Evolutionary conservation across 2,329 filamentous ascomycete species (phyloP), one percentile per base, ranked within the genome.

Genomic region (Penicillium sclerotigenum): DNA sequence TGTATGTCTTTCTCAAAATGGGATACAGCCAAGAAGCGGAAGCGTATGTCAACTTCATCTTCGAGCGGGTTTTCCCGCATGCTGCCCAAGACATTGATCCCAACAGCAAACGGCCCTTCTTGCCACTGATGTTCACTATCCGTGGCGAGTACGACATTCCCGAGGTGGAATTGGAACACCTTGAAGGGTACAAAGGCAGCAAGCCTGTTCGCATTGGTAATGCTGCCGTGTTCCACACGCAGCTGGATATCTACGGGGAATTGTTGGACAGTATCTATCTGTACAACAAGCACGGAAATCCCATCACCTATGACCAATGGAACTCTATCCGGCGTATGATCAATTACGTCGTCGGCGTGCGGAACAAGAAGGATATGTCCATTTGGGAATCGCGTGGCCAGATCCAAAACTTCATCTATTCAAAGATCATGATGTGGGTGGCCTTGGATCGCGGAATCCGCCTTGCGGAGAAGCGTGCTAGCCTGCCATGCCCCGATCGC

Each of bases 101-200:
- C 1, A 82, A 86, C 47, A 83, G 84, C 29, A 84, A 69, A 16
- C 59, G 66, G 3, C 66, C 82, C 0, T 71, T 73, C 52, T 73
- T 92, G 34, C 89, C 89, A 13, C 89, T 92, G 67, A 91, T 92
- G 88, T 91, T 91, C 68, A 89, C 86, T 38, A 91, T 92, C 61
- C 81, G 84, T 24, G 89, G 89, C 45, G 85, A 85, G 42, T 90
- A 87, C 1, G 85, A 90, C 37, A 88, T 91, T 36, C 87, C 88
- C 0, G 88, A 91, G 72, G 66, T 80, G 34, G 87, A 88, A 60
- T 79, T 91, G 6, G 71, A 78, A 50, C 88, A 92, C 63, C 79
- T 92, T 2, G 85, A 89, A 42, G 89, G 89, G 2, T 91, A 91
- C 68, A 80, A 84, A 50, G 81, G 83, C 26, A 91, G 87, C 69